Evolutionary conservation across 1,284 basidiomycete genomes (phyloP).

Genomic region (Taiwanofungus camphoratus): DNA sequence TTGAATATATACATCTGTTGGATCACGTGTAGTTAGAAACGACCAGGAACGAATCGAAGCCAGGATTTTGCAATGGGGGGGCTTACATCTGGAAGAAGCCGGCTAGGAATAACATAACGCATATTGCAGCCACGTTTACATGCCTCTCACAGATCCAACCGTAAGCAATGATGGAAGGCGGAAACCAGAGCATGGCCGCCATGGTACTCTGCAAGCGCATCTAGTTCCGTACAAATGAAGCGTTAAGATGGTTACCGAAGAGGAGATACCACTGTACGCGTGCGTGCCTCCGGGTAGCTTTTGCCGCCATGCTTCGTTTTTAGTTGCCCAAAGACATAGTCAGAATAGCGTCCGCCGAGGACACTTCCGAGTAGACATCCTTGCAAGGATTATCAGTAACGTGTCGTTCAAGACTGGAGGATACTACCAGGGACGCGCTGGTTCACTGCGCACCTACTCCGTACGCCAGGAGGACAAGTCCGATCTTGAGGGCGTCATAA

Average conservation of each 20-base stretch:
- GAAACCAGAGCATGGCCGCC: slow-evolving; percentile 48
- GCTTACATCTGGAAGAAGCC: slow-evolving; percentile 71
- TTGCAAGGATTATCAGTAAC: slow-evolving; percentile 13
- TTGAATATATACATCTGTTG: slow-evolving; percentile 30
- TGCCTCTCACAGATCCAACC: slow-evolving; percentile 72
- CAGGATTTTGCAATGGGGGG: not conserved
- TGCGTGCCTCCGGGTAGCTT: slow-evolving; percentile 58
- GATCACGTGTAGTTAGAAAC: not conserved
- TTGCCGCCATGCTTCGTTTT: slow-evolving; percentile 57
- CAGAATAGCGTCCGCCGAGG: slow-evolving; percentile 75
- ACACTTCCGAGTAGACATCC: slow-evolving; percentile 69
- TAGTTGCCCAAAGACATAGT: slow-evolving; percentile 51
- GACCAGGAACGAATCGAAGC: not conserved
- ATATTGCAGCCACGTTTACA: slow-evolving; percentile 56
- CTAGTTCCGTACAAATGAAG: slow-evolving; percentile 29
- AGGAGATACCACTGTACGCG: not conserved
- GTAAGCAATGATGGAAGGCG: slow-evolving; percentile 59
- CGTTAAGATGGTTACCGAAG: not conserved
- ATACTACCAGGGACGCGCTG: slow-evolving; percentile 1
- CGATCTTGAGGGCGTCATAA: slow-evolving; percentile 68
- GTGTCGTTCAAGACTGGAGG: not conserved
- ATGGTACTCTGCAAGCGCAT: slow-evolving; percentile 69
- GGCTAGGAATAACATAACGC: slow-evolving; percentile 55
- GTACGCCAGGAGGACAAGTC: slow-evolving; percentile 70
- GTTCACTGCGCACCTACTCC: slow-evolving; percentile 49